Base-by-base conservation (phyloP, 257 asterid species). In the Euphrasia confusa region DNA sequence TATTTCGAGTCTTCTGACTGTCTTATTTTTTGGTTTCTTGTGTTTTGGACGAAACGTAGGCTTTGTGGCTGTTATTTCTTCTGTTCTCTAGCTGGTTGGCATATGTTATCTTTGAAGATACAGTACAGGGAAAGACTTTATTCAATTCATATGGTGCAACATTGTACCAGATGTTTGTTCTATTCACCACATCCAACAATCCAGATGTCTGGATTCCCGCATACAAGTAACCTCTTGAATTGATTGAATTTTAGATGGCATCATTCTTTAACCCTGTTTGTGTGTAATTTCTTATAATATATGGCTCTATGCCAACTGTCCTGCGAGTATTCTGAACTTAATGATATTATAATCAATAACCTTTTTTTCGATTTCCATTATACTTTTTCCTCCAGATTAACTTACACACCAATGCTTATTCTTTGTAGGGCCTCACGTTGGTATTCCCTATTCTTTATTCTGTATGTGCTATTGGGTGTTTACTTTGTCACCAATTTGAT, bases 161-260 rank as follows among this genome's bases (percentile, higher is more conserved):
- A 37, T 54, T 87, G 71, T 87, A 87, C 79, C 86, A 89, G 65
- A 89, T 93, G 99, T 89, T 93, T 72, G 72, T 93, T 72, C 77
- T 93, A 64, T 93, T 89, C 77, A 93, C 99, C 50, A 93, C 99
- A 63, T 93, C 99, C 72, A 93, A 93, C 85, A 93, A 87, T 66
- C 99, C 99, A 50, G 99, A 89, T 79, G 96, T 85, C 67, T 93
- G 99, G 99, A 87, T 89, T 79, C 99, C 99, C 10, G 99, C 99
- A 52, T 93, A 93, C 87, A 93, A 87, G 99, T 76, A 56, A 59
- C 75, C 52, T 45, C 8, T 4, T 10, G 60, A 24, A 9, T 7
- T 49, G 55, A 49, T 45, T 47, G 53, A 11, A 47, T 47, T 4
- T 13, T 45, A 2, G 52, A 10, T 45, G 33, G 47, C 48, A 12